Conservation (phyloP, 768 basidiomycete genomes). For the Termitomyces bulborhizus region DNA sequence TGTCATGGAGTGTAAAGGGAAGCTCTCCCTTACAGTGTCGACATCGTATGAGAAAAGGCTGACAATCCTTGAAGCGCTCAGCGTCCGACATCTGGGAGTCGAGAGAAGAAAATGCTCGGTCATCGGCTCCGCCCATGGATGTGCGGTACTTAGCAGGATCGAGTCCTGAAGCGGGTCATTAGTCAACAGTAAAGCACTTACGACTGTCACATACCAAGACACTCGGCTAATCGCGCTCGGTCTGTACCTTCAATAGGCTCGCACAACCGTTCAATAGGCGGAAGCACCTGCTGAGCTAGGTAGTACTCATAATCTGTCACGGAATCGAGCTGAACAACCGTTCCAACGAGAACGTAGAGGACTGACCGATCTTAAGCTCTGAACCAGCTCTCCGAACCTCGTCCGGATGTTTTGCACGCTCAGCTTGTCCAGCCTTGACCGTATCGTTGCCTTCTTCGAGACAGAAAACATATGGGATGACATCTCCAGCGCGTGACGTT, state of each 20-base stretch:
- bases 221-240: conserved; percentile 86
- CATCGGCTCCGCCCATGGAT: conserved; percentile 40
- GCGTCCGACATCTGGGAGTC: conserved; percentile 87
- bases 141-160: conserved; percentile 53
- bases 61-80: conserved; percentile 78
- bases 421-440: conserved; percentile 76
- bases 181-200: neutral
- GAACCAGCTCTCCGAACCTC: conserved; percentile 69
- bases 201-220: conserved; percentile 55
- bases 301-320: conserved; percentile 84
- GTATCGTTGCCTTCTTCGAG: conserved; percentile 64
- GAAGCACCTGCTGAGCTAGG: conserved; percentile 84
- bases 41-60: conserved; percentile 72
- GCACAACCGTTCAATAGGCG: conserved; percentile 92
- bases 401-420: conserved; percentile 90
- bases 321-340: conserved; percentile 4
- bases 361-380: conserved; percentile 68
- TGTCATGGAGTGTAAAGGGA: conserved; percentile 52
- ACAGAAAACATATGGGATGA: conserved; percentile 95
- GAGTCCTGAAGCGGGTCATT: conserved; percentile 33
- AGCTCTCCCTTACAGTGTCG: conserved; percentile 59
- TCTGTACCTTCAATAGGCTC: conserved; percentile 97
- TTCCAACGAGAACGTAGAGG: neutral
- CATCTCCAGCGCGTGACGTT: conserved; percentile 80
- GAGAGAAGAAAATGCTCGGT: conserved; percentile 67